These are phyloP conservation scores for Bothriochloa decipiens DNA, from an alignment of 176 grass and related monocot species.

Conservation along the genomic window DNA sequence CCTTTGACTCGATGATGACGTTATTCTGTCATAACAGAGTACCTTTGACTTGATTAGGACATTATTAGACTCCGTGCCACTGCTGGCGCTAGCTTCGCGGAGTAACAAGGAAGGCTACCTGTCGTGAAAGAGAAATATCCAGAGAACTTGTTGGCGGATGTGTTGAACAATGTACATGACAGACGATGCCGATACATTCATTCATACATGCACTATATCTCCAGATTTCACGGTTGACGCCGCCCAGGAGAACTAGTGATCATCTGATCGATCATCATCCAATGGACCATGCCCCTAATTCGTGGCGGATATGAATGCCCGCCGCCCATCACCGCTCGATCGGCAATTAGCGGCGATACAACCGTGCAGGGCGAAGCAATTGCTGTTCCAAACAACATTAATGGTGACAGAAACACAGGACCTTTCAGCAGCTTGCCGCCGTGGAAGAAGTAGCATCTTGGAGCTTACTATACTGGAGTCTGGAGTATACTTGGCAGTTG, in stretches of 20 bases:
- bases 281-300: neutral
- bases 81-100: neutral
- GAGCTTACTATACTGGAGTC: neutral
- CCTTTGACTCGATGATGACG: neutral
- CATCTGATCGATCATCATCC: neutral
- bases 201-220: neutral
- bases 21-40: neutral
- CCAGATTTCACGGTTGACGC: neutral
- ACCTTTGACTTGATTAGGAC: neutral
- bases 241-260: neutral
- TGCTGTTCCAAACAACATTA: conserved; percentile 10
- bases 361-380: neutral
- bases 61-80: neutral
- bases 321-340: conserved; percentile 22
- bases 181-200: neutral
- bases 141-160: neutral
- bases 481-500: too few relatives aligned
- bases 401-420: neutral
- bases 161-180: conserved; percentile 9
- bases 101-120: neutral
- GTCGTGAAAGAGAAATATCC: conserved; percentile 2
- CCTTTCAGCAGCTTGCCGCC: neutral
- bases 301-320: conserved; percentile 36
- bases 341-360: neutral
- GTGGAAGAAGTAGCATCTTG: neutral